Percentiles rank a stretch among this genome's conserved stretches.
Conservation (phyloP, 1,284 basidiomycete species). For the Leccinum griseonigrum region DNA sequence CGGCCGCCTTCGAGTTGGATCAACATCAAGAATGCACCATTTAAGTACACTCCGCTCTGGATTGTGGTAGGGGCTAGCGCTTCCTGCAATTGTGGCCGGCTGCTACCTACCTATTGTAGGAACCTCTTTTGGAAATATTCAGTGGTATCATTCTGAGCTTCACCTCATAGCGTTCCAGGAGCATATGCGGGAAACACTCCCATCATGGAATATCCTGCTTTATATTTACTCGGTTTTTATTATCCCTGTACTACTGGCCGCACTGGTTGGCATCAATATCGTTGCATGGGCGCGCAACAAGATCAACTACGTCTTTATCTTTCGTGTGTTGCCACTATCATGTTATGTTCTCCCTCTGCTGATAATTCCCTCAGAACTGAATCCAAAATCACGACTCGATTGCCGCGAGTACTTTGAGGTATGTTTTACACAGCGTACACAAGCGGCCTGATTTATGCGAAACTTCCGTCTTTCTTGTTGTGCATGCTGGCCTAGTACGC, state of each 20-base stretch:
- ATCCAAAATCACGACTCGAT: conserved; percentile 75
- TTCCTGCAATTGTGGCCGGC: conserved; percentile 73
- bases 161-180: conserved; percentile 52
- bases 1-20: conserved; percentile 60
- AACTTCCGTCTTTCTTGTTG: conserved; percentile 81
- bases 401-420: conserved; percentile 83
- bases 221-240: conserved; percentile 77
- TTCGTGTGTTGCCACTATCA: conserved; percentile 48
- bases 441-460: not conserved
- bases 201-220: conserved; percentile 73
- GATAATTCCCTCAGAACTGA: conserved; percentile 55
- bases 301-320: conserved; percentile 92
- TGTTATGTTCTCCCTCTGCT: not conserved
- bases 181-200: conserved; percentile 57
- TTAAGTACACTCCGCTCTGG: conserved; percentile 77
- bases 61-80: conserved; percentile 69
- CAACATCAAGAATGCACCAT: conserved; percentile 65
- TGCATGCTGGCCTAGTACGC: conserved; percentile 67
- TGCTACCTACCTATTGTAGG: conserved; percentile 58
- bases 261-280: conserved; percentile 82
- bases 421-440: conserved; percentile 11
- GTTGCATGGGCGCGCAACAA: conserved; percentile 72
- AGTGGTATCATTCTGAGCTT: not conserved
- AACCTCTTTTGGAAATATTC: not conserved
- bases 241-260: conserved; percentile 73